Evolutionary conservation across 2,329 filamentous ascomycete species (phyloP), one percentile per base, ranked within the genome.

Genomic region (Phialophora expanda): DNA sequence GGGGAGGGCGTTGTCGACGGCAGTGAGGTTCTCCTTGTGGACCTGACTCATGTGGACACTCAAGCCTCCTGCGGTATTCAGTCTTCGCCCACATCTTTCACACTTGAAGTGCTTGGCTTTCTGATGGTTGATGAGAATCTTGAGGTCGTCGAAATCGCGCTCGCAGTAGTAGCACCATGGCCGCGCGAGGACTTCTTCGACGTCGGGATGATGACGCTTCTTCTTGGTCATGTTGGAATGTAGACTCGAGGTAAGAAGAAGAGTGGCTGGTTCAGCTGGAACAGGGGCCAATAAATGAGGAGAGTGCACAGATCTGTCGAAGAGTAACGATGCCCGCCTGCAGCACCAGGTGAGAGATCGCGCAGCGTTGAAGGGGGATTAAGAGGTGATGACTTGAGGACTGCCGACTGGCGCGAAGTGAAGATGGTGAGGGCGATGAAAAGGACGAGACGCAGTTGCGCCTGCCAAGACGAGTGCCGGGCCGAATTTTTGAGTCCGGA

Each of bases 121-220:
- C 76, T 98, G 95, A 78, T 99, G 95, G 65, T 91, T 93, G 73
- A 97, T 96, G 70, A 99, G 88, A 73, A 98, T 93, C 83, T 97
- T 97, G 55, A 97, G 79, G 78, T 99, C 95, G 78, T 98, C 93
- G 77, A 98, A 99, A 80, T 98, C 94, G 81, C 94, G 91, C 80
- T 99, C 95, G 89, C 95, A 99, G 83, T 99, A 99, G 81, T 97
- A 99, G 82, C 95, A 99, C 93, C 93, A 98, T 57, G 94, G 90
- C 65, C 93, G 90, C 72, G 84, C 83, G 69, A 99, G 86, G 73
- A 97, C 84, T 80, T 98, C 93, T 81, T 98, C 91, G 72, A 97
- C 84, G 74, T 93, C 88, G 69, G 92, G 91, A 75, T 92, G 89
- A 72, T 89, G 87, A 78, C 92, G 90, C 86, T 92, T 94, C 83